phyloP scores from a whole-genome alignment of 169 alveolate genomes.

The Cryptosporidium bovis region DNA sequence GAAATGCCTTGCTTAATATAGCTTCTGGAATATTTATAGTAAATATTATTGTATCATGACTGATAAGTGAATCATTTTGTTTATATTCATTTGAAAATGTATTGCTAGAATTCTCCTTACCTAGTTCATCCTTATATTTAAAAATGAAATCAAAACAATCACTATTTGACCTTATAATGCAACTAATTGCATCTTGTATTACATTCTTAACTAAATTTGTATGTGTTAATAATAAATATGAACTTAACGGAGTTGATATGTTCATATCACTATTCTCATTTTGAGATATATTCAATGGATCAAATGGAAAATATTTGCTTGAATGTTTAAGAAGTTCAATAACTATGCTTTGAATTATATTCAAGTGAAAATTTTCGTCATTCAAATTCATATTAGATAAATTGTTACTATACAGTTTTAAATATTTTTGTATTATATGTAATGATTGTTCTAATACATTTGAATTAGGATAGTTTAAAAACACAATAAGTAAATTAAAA shows the following conservation, averaged over 20 bases:
- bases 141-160: conserved; percentile 17
- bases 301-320: conserved; percentile 27
- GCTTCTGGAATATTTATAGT: conserved; percentile 21
- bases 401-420: conserved; percentile 8
- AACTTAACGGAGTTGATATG: conserved; percentile 28
- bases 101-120: conserved; percentile 4
- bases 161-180: conserved; percentile 19
- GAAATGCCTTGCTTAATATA: conserved; percentile 2
- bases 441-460: conserved; percentile 30
- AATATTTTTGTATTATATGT: conserved; percentile 36
- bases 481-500: conserved; percentile 3
- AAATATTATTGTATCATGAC: neutral
- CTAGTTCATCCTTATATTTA: conserved; percentile 12
- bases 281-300: conserved; percentile 39
- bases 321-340: conserved; percentile 9
- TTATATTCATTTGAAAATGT: neutral
- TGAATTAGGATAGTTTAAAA: conserved; percentile 31
- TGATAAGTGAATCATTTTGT: neutral
- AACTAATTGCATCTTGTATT: conserved; percentile 8
- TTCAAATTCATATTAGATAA: conserved; percentile 1
- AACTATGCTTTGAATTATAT: conserved; percentile 12
- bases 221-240: conserved; percentile 11
- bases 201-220: conserved; percentile 10
- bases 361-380: neutral
- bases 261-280: conserved; percentile 9